Percentiles rank a stretch among this genome's conserved stretches.
Conservation (phyloP, 306 rosid genomes). For the Pachyrhizus erosus region DNA sequence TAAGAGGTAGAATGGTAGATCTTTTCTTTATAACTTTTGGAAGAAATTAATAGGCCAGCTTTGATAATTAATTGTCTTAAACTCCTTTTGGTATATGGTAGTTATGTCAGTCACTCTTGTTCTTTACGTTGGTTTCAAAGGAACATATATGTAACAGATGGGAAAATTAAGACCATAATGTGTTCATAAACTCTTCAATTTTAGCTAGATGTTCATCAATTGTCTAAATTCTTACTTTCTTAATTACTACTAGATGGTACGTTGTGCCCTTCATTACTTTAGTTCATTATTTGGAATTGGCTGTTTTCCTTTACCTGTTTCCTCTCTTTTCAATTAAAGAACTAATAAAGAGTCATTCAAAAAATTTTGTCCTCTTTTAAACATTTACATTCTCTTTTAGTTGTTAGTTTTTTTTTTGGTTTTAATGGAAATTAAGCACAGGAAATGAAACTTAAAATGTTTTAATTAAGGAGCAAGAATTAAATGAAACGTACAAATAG, state of each 20-base stretch:
- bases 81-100: constrained; percentile 54
- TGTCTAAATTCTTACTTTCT: constrained; percentile 33
- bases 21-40: constrained; percentile 26
- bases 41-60: constrained; percentile 44
- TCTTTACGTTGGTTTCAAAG: constrained; percentile 40
- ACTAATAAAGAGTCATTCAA: background rate
- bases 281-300: background rate
- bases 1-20: constrained; percentile 38
- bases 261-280: background rate
- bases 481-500: no score
- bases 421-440: background rate
- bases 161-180: constrained; percentile 38
- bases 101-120: constrained; percentile 27
- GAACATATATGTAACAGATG: constrained; percentile 50
- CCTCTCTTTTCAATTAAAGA: background rate
- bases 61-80: constrained; percentile 30
- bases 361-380: background rate
- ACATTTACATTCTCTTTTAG: background rate
- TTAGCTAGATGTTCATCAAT: constrained; percentile 31
- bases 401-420: background rate
- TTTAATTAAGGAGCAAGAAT: background rate
- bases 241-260: background rate
- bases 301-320: background rate
- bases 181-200: constrained; percentile 36
- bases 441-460: background rate